Conservation (phyloP, 1,139 yeast species). For the Saccharomyces hybrid region DNA sequence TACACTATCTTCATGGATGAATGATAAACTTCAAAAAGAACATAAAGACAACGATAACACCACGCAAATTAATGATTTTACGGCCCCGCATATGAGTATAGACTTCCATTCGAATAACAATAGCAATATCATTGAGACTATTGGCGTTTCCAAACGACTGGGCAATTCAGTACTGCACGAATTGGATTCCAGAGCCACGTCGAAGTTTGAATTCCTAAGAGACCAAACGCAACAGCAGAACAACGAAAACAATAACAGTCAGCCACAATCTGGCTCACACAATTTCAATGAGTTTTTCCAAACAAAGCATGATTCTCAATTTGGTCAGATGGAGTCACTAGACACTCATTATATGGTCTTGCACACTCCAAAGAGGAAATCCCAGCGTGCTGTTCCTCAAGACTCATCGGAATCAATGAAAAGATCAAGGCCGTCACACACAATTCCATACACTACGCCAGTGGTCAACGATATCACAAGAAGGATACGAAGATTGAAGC, state of each 20-base stretch:
- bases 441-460: conserved; percentile 12
- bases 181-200: conserved; percentile 29
- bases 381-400: conserved; percentile 6
- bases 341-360: conserved; percentile 29
- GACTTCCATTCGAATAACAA: neutral
- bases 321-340: conserved; percentile 31
- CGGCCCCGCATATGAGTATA: conserved; percentile 1
- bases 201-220: conserved; percentile 13
- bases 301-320: conserved; percentile 21
- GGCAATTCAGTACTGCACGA: conserved; percentile 31
- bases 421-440: conserved; percentile 2
- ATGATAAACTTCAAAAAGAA: neutral
- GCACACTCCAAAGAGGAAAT: conserved; percentile 11
- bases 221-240: conserved; percentile 16
- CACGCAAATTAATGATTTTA: neutral
- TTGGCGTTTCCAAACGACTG: conserved; percentile 27
- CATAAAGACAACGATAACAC: neutral
- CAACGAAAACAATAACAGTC: conserved; percentile 1
- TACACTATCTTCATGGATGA: neutral
- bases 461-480: conserved; percentile 22
- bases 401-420: conserved; percentile 8
- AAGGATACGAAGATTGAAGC: conserved; percentile 22
- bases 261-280: neutral
- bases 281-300: conserved; percentile 9
- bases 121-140: conserved; percentile 10